A percentile compares a stretch with the other conserved stretches of the same genome.
phyloP scores from a whole-genome alignment of 1,284 basidiomycete genomes.

The Naganishia liquefaciens region DNA sequence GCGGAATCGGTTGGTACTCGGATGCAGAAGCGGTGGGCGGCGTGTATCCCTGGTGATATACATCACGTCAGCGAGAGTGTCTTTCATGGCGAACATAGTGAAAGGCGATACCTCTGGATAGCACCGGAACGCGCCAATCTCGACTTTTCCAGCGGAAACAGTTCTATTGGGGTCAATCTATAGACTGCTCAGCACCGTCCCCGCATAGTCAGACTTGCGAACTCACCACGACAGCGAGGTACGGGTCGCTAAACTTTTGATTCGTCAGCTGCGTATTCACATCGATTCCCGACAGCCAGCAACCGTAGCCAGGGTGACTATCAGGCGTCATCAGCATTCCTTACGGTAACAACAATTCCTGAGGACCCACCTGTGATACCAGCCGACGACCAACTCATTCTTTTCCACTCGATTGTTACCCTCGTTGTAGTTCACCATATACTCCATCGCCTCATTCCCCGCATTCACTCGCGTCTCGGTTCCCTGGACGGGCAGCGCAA shows the following conservation, averaged over 20 bases:
- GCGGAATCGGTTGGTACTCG: constrained; percentile 86
- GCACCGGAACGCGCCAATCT: constrained; percentile 96
- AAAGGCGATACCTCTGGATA: constrained; percentile 71
- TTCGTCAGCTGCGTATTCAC: constrained; percentile 94
- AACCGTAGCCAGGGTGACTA: constrained; percentile 89
- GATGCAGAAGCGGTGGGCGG: constrained; percentile 72
- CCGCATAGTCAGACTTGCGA: not conserved
- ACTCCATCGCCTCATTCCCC: constrained; percentile 92
- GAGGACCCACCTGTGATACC: constrained; percentile 78
- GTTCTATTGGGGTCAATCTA: constrained; percentile 98
- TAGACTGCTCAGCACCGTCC: not conserved
- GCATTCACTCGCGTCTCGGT: constrained; percentile 99
- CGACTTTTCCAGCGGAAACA: constrained; percentile 94
- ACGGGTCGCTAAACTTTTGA: constrained; percentile 92
- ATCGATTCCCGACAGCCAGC: constrained; percentile 95
- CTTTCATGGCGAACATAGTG: not conserved
- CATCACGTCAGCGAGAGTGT: not conserved
- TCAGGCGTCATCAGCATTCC: not conserved
- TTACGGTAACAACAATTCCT: not conserved
- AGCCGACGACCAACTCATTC: constrained; percentile 88
- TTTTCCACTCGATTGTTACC: constrained; percentile 76
- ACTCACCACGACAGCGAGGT: constrained; percentile 87
- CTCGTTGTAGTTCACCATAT: constrained; percentile 92
- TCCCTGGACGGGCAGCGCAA: constrained; percentile 96
- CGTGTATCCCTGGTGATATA: constrained; percentile 64